These are phyloP conservation scores for Leavenworthia alabamica DNA, from an alignment of 345 rosid species.

Conservation along the genomic window DNA sequence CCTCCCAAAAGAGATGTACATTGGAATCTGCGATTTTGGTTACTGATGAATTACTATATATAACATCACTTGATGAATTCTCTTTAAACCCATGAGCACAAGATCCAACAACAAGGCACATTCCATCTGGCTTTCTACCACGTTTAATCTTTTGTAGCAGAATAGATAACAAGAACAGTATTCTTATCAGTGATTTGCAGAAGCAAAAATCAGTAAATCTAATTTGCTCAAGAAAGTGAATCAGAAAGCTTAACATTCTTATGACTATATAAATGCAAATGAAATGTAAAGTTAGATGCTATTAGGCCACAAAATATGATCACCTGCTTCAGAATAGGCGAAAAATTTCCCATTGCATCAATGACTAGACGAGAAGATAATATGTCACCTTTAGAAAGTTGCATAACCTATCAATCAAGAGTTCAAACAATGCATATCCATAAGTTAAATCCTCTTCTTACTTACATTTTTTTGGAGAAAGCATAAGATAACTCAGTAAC, in stretches of 20 bases:
- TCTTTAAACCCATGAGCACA: conserved; percentile 81
- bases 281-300: neutral
- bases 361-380: conserved; percentile 63
- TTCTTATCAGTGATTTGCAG: neutral
- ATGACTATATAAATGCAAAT: neutral
- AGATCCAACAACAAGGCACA: conserved; percentile 95
- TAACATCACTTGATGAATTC: conserved; percentile 75
- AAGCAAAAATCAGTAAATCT: neutral
- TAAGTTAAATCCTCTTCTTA: neutral
- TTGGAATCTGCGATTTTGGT: conserved; percentile 62
- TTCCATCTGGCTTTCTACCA: conserved; percentile 86
- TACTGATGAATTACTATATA: conserved; percentile 71
- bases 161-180: neutral
- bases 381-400: conserved; percentile 58
- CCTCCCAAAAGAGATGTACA: conserved; percentile 96
- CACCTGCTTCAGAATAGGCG: conserved; percentile 94
- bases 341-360: conserved; percentile 96
- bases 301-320: conserved; percentile 10
- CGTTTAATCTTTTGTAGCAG: conserved; percentile 53
- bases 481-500: conserved; percentile 38
- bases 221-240: neutral
- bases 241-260: neutral
- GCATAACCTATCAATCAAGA: conserved; percentile 40
- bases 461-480: neutral
- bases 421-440: neutral